Evolutionary conservation across 352 stramenopile species (phyloP).

Genomic region (Stephanocyclus meneghinianus): DNA sequence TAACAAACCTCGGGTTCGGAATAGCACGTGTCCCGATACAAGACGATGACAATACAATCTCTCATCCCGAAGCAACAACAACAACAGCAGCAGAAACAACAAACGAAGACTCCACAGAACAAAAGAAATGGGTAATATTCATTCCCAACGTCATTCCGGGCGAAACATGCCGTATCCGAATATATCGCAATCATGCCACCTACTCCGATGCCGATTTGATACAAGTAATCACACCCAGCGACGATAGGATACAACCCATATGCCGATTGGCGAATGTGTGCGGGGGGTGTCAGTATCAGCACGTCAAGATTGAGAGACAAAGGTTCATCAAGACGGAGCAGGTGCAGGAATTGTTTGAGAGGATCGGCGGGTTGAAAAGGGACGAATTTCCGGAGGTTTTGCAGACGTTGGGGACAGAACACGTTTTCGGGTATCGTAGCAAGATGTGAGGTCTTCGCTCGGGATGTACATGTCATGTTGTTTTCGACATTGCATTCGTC

Average conservation of each 20-base stretch:
- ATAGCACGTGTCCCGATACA: constrained; percentile 66
- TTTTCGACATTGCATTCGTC: neutral
- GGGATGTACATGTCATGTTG: neutral
- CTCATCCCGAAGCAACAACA: neutral
- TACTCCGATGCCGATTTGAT: constrained; percentile 86
- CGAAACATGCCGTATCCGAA: constrained; percentile 76
- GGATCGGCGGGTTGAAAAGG: constrained; percentile 55
- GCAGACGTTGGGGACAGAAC: constrained; percentile 77
- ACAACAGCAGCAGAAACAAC: neutral
- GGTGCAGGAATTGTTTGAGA: constrained; percentile 76
- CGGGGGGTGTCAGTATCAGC: constrained; percentile 89
- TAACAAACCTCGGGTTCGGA: constrained; percentile 85
- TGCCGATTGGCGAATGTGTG: constrained; percentile 83
- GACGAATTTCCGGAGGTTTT: constrained; percentile 60
- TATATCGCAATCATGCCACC: constrained; percentile 84
- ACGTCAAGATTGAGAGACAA: constrained; percentile 83
- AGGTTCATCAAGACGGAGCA: constrained; percentile 80
- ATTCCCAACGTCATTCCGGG: constrained; percentile 84
- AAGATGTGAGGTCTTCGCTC: constrained; percentile 31
- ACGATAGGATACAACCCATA: constrained; percentile 76
- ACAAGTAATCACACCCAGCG: constrained; percentile 79
- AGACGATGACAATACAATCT: neutral
- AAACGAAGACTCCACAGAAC: neutral
- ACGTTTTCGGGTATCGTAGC: constrained; percentile 81
- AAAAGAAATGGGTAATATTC: constrained; percentile 83